These are phyloP conservation scores for Dactylellina leptospora DNA, from an alignment of 2,329 filamentous ascomycete species.

Conservation along the genomic window DNA sequence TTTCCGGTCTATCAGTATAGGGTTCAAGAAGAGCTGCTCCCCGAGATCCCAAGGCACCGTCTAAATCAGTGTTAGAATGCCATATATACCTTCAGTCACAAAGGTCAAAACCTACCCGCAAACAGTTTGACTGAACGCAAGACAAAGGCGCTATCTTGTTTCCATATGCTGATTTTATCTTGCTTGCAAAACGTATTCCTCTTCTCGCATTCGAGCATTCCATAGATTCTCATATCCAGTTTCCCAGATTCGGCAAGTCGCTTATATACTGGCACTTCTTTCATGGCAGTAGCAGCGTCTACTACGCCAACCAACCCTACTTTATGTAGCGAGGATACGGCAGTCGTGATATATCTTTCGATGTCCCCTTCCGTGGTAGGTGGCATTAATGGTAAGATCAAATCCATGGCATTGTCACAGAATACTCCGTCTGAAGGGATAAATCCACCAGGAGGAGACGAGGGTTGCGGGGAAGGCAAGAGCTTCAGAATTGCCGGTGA, in stretches of 20 bases:
- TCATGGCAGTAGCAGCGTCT: conserved; percentile 70
- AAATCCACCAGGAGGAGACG: conserved; percentile 70
- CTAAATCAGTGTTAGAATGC: conserved; percentile 59
- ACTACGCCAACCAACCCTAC: conserved; percentile 75
- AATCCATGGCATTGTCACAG: conserved; percentile 76
- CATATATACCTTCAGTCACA: background rate
- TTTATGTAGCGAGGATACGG: conserved; percentile 71
- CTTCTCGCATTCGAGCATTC: conserved; percentile 73
- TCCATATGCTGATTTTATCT: conserved; percentile 62
- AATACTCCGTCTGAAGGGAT: conserved; percentile 74
- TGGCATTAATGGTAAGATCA: conserved; percentile 69
- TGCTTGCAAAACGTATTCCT: conserved; percentile 70
- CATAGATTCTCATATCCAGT: conserved; percentile 72
- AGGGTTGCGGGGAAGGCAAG: conserved; percentile 64
- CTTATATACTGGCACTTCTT: conserved; percentile 55
- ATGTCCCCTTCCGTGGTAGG: conserved; percentile 67
- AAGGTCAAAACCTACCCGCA: conserved; percentile 64
- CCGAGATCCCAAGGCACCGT: conserved; percentile 76
- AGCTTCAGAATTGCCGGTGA: conserved; percentile 71
- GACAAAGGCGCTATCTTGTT: conserved; percentile 64
- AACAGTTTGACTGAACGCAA: conserved; percentile 75
- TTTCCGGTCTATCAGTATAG: conserved; percentile 72
- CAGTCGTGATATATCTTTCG: conserved; percentile 67
- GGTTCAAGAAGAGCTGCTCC: conserved; percentile 76
- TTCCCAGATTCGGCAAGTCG: conserved; percentile 64